Base-by-base conservation (phyloP, 192 early-diverging fungal genomes). In the Coemansia sp. region DNA sequence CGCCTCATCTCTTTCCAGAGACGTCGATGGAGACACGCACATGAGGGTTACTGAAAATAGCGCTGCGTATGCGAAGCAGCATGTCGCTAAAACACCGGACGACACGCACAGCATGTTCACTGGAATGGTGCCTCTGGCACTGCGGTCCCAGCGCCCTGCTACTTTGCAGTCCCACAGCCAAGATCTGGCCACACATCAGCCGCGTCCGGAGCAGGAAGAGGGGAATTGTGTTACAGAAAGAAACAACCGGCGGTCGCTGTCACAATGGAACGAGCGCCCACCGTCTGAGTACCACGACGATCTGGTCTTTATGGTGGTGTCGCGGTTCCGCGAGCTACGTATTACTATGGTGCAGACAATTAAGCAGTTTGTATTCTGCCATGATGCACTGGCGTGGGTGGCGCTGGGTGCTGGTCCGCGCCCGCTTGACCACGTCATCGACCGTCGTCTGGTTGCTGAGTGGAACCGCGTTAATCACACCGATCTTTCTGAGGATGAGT, bases 291-390 rank as follows among this genome's bases (percentile, higher is more conserved):
- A 57, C 42, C 72, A 76, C 21, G 66, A 75, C 17, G 90, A 94
- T 70, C 61, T 89, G 32, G 84, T 94, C 20, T 87, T 83, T 25
- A 76, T 85, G 57, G 74, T 86, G 0, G 84, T 92, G 53, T 78
- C 77, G 32, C 74, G 79, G 6, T 87, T 95, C 68, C 77, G 93
- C 63, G 85, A 88, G 67, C 92, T 93, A 66, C 85, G 94, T 25
- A 75, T 95, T 30, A 82, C 84, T 10, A 89, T 92, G 86, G 93
- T 95, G n/a, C 93, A 95, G 75, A 90, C 89, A 2, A 66, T 89
- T 36, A 66, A 81, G 51, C 93, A 95, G 80, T 95, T 87, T 83
- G 88, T 85, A 22, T 93, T 92, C 68, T 92, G 90, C 73, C 92
- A 95, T 65, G 91, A 94, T 63, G 88, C 92, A 2, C 74, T 92